These are phyloP conservation scores for Isatis tinctoria DNA, from an alignment of 345 rosid genomes.

Conservation along the genomic window DNA sequence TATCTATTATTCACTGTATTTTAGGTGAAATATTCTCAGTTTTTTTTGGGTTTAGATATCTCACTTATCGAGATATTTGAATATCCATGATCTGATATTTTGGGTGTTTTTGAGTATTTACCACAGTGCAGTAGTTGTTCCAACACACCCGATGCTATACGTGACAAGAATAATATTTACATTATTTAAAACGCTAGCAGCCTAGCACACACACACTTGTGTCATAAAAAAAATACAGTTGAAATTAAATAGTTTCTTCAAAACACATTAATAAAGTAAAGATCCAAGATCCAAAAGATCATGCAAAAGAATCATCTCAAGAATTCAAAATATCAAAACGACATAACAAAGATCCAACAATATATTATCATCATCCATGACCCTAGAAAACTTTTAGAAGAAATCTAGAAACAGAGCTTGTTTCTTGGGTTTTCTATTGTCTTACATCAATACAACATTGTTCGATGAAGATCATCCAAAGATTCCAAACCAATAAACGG, in stretches of 20 bases:
- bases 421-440: background rate
- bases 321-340: slow-evolving; percentile 15
- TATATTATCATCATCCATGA: background rate
- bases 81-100: background rate
- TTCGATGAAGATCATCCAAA: background rate
- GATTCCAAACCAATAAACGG: slow-evolving; percentile 14
- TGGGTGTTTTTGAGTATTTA: slow-evolving; percentile 4
- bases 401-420: slow-evolving; percentile 14
- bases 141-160: background rate
- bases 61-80: background rate
- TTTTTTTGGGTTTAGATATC: slow-evolving; percentile 1
- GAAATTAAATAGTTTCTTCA: slow-evolving; percentile 15
- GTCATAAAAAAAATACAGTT: slow-evolving; percentile 8
- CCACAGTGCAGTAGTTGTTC: background rate
- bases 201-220: slow-evolving; percentile 15
- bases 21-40: slow-evolving; percentile 9
- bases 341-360: slow-evolving; percentile 21
- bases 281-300: slow-evolving; percentile 32
- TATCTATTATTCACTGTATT: background rate
- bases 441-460: slow-evolving; percentile 25
- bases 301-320: slow-evolving; percentile 29
- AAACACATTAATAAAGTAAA: slow-evolving; percentile 13
- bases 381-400: background rate
- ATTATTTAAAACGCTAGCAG: background rate
- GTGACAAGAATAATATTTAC: background rate